Evolutionary conservation across 805 yeast genomes (phyloP).

Genomic region (Yamadazyma paraphyllophila): DNA sequence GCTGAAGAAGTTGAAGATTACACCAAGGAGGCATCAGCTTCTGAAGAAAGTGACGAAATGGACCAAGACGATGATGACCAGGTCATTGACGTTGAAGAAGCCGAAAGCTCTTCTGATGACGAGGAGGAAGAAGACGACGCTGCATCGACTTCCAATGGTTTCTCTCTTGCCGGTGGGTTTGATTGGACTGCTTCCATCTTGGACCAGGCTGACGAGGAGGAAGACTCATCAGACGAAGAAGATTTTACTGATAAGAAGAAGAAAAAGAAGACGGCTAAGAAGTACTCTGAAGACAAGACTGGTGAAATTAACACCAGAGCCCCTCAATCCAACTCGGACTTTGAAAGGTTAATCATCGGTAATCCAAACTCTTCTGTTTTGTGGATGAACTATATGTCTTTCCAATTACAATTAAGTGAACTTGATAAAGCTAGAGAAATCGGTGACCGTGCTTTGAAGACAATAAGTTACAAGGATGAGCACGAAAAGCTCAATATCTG

Average conservation of each 20-base stretch:
- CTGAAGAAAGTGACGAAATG: constrained; percentile 14
- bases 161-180: constrained; percentile 82
- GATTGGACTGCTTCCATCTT: constrained; percentile 94
- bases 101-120: constrained; percentile 18
- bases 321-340: constrained; percentile 89
- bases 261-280: constrained; percentile 46
- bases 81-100: constrained; percentile 36
- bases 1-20: constrained; percentile 19
- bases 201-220: constrained; percentile 69
- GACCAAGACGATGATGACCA: constrained; percentile 34
- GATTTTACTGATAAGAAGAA: constrained; percentile 52
- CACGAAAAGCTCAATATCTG: constrained; percentile 90
- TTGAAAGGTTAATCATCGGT: constrained; percentile 87
- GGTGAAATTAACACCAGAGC: constrained; percentile 79
- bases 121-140: constrained; percentile 26
- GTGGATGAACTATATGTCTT: constrained; percentile 99
- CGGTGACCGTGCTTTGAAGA: constrained; percentile 87
- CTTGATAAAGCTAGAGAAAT: constrained; percentile 91
- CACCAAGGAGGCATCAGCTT: constrained; percentile 22
- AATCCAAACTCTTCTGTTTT: constrained; percentile 89
- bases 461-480: constrained; percentile 88
- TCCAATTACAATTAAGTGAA: constrained; percentile 92
- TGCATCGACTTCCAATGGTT: constrained; percentile 42
- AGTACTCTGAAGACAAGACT: constrained; percentile 71
- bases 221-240: constrained; percentile 47